phyloP scores from a whole-genome alignment of 805 yeast genomes.

The Candida pseudoglaebosa region DNA sequence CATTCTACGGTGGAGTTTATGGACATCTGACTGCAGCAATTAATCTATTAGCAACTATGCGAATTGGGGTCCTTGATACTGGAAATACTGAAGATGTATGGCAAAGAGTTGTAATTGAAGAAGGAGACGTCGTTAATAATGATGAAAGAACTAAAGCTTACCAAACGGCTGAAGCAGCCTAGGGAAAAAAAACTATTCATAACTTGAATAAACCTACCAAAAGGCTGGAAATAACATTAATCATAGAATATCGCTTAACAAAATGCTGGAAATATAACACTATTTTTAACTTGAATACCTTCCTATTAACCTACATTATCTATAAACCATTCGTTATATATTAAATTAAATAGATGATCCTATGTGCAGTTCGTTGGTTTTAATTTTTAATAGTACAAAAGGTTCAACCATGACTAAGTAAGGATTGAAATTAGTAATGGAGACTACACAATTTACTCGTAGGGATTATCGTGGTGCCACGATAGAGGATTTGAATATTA shows the following conservation, averaged over 20 bases:
- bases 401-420: too few species aligned
- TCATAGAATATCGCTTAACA: too few species aligned
- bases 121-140: conserved; percentile 43
- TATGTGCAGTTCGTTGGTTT: too few species aligned
- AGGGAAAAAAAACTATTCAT: too few species aligned
- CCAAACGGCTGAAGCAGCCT: conserved; percentile 37
- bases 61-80: conserved; percentile 80
- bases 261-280: too few species aligned
- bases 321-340: too few species aligned
- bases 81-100: conserved; percentile 81
- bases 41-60: conserved; percentile 86
- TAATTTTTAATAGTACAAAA: too few species aligned
- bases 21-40: conserved; percentile 91
- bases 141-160: conserved; percentile 17
- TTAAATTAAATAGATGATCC: too few species aligned
- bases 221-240: too few species aligned
- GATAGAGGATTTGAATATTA: conserved; percentile 55
- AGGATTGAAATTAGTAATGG: too few species aligned
- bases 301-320: too few species aligned
- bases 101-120: conserved; percentile 67
- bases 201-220: too few species aligned
- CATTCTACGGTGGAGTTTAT: conserved; percentile 93
- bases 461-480: conserved; percentile 49
- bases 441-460: not conserved
- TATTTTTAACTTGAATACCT: not conserved